Base-by-base conservation (phyloP, 2,329 filamentous ascomycete species). In the Falciphora oryzae region DNA sequence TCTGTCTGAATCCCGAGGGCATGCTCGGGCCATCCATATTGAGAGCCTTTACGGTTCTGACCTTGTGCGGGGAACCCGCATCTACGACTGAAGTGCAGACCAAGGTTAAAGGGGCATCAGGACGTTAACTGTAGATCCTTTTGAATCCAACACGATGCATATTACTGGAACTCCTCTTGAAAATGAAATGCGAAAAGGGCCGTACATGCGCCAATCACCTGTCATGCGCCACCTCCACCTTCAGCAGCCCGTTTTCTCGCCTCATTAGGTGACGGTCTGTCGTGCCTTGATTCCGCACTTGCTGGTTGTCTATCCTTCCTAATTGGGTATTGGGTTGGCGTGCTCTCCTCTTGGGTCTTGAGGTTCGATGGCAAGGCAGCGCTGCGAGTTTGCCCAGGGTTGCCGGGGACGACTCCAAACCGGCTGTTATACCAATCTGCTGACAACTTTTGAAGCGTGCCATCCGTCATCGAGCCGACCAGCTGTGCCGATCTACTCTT, bases 381-480 rank as follows among this genome's bases (percentile, higher is more conserved):
- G 58, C 58, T 38, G 58, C 29, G 58, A 38, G 25, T n/a, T 32
- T 16, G 58, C 29, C 58, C 59, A 27, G 31, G 31, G 27, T 44
- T n/a, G 59, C 32, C 27, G 18, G 32, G 18, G 11, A 35, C 59
- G 22, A 35, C 32, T 31, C 59, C 32, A 61, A 61, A 61, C n/a
- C 59, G 59, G 38, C 59, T 61, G 59, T 22, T 14, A 44, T 61
- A 61, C 31, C 18, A 31, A 61, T 61, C 18, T 22, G 59, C 16
- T 25, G 32, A 32, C 59, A 61, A 25, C 38, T 61, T 61, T 61
- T 44, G n/a, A 4, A 61, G 59, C 31, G 59, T 27, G 25, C 38
- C 10, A 44, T 71, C 70, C 27, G 68, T 67, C 69, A 78, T 75
- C 64, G 73, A 78, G 28, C 76, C 75, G 65, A 78, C 68, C 61